These are phyloP conservation scores for Ulmus americana DNA, from an alignment of 331 rosid species.

Conservation along the genomic window DNA sequence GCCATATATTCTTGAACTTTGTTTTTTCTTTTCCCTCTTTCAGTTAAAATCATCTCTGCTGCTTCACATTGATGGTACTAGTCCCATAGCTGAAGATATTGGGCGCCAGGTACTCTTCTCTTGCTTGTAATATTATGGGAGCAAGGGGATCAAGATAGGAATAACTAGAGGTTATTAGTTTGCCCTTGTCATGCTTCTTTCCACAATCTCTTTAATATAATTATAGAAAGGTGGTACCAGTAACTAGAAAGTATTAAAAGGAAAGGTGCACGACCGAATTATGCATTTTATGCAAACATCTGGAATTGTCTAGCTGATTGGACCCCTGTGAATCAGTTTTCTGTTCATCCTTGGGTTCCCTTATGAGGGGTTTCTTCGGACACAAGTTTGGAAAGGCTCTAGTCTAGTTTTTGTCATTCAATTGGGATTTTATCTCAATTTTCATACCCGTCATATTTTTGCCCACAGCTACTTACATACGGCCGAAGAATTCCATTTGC, in stretches of 20 bases:
- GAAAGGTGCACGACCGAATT: neutral
- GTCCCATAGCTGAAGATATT: slow-evolving; percentile 87
- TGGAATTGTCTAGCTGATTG: neutral
- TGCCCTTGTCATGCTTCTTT: neutral
- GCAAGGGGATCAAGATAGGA: neutral
- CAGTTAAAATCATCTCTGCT: slow-evolving; percentile 92
- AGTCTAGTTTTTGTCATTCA: neutral
- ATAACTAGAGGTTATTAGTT: neutral
- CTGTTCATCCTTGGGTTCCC: neutral
- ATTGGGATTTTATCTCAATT: neutral
- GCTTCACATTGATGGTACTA: slow-evolving; percentile 87
- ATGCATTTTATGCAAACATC: neutral
- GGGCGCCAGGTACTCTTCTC: slow-evolving; percentile 74
- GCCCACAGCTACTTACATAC: slow-evolving; percentile 76
- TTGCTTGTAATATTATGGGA: neutral
- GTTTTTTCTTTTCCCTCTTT: slow-evolving; percentile 1
- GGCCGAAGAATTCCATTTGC: slow-evolving; percentile 89
- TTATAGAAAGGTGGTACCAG: neutral
- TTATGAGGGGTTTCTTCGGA: neutral
- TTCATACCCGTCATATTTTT: neutral
- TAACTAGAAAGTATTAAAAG: neutral
- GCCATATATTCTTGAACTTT: neutral
- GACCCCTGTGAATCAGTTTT: neutral
- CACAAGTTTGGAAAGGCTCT: neutral
- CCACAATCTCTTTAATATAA: neutral